A percentile compares a stretch with the other conserved stretches of the same genome.
phyloP scores from a whole-genome alignment of 768 basidiomycete species.

The Russula sp. region DNA sequence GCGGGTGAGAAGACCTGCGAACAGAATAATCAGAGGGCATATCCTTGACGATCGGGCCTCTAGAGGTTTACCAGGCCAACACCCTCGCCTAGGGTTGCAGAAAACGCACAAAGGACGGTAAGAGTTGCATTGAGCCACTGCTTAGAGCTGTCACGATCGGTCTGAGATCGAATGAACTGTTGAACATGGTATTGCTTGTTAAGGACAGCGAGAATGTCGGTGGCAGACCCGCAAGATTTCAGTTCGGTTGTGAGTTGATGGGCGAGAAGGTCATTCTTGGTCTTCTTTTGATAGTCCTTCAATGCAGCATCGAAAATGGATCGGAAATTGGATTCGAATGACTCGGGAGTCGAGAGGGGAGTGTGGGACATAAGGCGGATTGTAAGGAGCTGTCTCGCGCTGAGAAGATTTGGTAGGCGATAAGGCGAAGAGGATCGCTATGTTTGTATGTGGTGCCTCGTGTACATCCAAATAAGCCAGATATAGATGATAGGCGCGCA shows the following conservation, averaged over 20 bases:
- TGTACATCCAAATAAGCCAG: no score
- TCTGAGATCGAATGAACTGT: background rate
- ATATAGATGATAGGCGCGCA: no score
- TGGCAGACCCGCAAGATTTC: background rate
- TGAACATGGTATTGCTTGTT: background rate
- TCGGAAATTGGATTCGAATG: background rate
- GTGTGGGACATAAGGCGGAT: background rate
- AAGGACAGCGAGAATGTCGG: background rate
- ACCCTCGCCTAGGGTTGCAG: background rate
- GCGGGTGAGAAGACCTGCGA: background rate
- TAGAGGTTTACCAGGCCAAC: background rate
- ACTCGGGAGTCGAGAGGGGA: background rate
- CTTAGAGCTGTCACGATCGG: background rate
- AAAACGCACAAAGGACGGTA: constrained; percentile 1
- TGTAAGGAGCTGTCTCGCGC: background rate
- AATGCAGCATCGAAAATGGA: background rate
- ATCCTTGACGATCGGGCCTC: background rate
- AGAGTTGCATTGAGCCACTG: background rate
- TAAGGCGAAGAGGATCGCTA: background rate
- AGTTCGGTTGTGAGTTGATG: background rate
- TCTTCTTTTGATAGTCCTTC: background rate
- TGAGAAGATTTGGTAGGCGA: background rate
- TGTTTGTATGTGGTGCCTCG: no score
- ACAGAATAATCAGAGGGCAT: background rate
- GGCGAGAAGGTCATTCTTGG: background rate